phyloP scores from a whole-genome alignment of 2,329 filamentous ascomycete genomes.

The Aspergillus sp. region DNA sequence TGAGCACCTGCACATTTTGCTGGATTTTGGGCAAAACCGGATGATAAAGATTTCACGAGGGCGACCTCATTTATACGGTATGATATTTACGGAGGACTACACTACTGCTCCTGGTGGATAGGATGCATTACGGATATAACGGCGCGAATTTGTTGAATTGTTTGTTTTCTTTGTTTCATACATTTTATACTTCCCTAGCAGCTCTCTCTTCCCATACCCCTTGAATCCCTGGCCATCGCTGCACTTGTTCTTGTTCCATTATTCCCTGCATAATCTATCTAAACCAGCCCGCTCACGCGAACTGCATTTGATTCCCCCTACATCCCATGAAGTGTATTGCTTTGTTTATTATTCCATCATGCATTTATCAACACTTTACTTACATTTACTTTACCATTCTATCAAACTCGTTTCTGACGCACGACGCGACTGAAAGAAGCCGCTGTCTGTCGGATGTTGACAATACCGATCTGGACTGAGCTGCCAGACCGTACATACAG shows the following conservation, averaged over 20 bases:
- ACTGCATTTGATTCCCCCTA: constrained; percentile 13
- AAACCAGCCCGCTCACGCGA: constrained; percentile 18
- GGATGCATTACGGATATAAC: constrained; percentile 3
- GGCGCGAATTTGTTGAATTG: constrained; percentile 1
- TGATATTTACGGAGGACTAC: constrained; percentile 7
- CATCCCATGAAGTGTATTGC: not conserved
- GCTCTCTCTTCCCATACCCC: not conserved
- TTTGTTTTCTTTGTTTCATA: constrained; percentile 4
- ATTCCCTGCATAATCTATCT: constrained; percentile 2
- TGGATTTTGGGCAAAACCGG: constrained; percentile 12
- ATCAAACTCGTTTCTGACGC: not conserved
- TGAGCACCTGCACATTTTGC: constrained; percentile 10
- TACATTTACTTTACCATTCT: not conserved
- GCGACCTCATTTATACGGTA: constrained; percentile 20
- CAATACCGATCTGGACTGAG: not conserved
- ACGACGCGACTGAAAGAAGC: not conserved
- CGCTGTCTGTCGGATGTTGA: not conserved
- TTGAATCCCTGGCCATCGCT: not conserved
- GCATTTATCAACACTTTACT: not conserved
- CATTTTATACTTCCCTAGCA: not conserved
- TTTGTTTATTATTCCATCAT: not conserved
- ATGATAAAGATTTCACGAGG: constrained; percentile 20
- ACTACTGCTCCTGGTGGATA: constrained; percentile 2
- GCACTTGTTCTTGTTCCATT: not conserved
- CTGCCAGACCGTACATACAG: not conserved